Evolutionary conservation across 2,329 filamentous ascomycete species (phyloP).

Genomic region (Exophiala spinifera): DNA sequence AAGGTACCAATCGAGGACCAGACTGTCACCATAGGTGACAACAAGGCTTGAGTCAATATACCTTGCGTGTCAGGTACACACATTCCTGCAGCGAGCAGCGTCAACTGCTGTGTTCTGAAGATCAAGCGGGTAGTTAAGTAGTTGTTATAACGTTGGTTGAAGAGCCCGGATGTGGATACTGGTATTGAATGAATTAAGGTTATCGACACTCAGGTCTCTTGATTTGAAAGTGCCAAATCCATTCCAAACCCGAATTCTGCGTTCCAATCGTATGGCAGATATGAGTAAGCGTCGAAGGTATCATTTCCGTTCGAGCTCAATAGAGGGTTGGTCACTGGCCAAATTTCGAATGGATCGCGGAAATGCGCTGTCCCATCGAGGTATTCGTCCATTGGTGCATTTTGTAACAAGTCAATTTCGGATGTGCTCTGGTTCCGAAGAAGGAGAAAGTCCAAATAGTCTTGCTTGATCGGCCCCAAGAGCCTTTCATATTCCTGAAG

Average conservation of each 20-base stretch:
- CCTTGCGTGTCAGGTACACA: too few relatives aligned
- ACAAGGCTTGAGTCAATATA: constrained; percentile 1
- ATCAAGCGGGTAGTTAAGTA: too few relatives aligned
- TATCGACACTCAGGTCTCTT: not conserved
- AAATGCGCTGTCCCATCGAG: not conserved
- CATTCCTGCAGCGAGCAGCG: too few relatives aligned
- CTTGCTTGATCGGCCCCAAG: constrained; percentile 2
- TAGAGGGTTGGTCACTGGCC: constrained; percentile 3
- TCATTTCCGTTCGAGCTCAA: not conserved
- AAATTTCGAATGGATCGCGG: not conserved
- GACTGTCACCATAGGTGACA: not conserved
- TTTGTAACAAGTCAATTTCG: not conserved
- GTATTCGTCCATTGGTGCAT: not conserved
- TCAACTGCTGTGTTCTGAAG: too few relatives aligned
- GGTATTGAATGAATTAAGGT: not conserved
- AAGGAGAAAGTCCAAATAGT: constrained; percentile 6
- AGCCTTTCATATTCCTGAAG: constrained; percentile 12
- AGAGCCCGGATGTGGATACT: not conserved
- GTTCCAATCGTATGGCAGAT: constrained; percentile 8
- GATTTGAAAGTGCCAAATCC: not conserved
- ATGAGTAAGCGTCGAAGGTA: constrained; percentile 1
- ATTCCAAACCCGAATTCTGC: constrained; percentile 9
- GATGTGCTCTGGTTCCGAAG: constrained; percentile 2
- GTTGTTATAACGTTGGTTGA: not conserved
- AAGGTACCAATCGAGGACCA: constrained; percentile 1